phyloP scores from a whole-genome alignment of 805 yeast genomes.

The Candida rishiriensis region DNA sequence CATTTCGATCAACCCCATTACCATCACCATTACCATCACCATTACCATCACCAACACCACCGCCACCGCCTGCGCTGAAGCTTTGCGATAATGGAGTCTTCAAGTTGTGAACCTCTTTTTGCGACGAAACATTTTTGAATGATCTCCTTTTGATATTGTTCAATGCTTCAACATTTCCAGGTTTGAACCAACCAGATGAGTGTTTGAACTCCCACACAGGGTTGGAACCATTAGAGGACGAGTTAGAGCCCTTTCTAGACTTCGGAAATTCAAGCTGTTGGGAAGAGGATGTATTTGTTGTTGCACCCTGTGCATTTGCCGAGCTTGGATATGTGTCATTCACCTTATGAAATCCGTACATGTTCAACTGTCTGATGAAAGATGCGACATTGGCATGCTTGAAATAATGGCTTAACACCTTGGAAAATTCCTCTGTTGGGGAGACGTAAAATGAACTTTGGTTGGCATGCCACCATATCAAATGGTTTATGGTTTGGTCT shows the following conservation, averaged over 20 bases:
- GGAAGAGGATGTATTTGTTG: constrained; percentile 5
- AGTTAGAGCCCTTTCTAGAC: constrained; percentile 21
- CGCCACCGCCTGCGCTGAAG: constrained; percentile 3
- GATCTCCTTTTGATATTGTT: constrained; percentile 78
- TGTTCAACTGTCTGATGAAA: constrained; percentile 73
- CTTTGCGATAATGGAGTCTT: constrained; percentile 15
- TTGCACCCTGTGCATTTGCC: constrained; percentile 10
- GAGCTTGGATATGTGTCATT: constrained; percentile 38
- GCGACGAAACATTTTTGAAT: constrained; percentile 25
- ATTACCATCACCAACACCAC: no score
- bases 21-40: constrained; percentile 2
- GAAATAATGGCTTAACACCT: constrained; percentile 62
- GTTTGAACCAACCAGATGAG: constrained; percentile 68
- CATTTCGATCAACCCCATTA: neutral
- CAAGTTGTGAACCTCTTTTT: constrained; percentile 27
- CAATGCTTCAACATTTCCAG: constrained; percentile 74
- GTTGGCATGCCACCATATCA: constrained; percentile 80
- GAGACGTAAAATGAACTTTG: constrained; percentile 67
- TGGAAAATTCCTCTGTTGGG: constrained; percentile 84
- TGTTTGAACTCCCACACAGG: constrained; percentile 84
- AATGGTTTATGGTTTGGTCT: constrained; percentile 62
- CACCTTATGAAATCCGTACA: constrained; percentile 81
- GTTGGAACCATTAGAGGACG: constrained; percentile 13
- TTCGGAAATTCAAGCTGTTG: constrained; percentile 5
- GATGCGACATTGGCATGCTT: constrained; percentile 79